These are phyloP conservation scores for Pseudoturritis turrita DNA, from an alignment of 345 rosid genomes.

Conservation along the genomic window DNA sequence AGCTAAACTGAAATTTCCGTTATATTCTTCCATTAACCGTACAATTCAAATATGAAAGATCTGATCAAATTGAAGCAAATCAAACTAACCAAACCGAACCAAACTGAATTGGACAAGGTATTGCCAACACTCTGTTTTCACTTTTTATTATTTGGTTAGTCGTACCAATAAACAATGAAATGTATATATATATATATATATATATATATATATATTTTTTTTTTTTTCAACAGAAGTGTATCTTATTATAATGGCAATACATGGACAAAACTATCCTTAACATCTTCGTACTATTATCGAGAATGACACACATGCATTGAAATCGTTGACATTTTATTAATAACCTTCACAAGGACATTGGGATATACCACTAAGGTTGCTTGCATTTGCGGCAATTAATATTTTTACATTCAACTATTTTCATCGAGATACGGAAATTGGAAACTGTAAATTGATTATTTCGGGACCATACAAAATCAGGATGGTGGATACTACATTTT, in stretches of 20 bases:
- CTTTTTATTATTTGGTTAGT: too few relatives aligned
- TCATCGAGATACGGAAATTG: slow-evolving; percentile 1
- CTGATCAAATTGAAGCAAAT: background rate
- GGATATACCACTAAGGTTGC: background rate
- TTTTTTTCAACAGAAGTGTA: too few relatives aligned
- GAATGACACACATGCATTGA: background rate
- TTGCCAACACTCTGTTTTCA: too few relatives aligned
- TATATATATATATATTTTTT: too few relatives aligned
- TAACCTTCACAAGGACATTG: background rate
- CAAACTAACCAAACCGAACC: background rate
- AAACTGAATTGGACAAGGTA: background rate
- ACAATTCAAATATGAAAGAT: background rate
- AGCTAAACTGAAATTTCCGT: background rate
- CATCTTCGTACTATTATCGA: background rate
- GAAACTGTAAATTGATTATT: background rate
- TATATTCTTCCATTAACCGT: background rate
- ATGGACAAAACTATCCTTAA: background rate
- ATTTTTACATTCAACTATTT: background rate
- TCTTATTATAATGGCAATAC: too few relatives aligned
- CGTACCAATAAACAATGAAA: slow-evolving; percentile 1
- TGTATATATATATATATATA: too few relatives aligned
- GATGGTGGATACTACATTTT: background rate
- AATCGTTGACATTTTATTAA: background rate
- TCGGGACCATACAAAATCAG: background rate
- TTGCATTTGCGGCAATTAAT: slow-evolving; percentile 2